Base-by-base conservation (phyloP, 1,284 basidiomycete genomes). In the Nidula niveotomentosa region DNA sequence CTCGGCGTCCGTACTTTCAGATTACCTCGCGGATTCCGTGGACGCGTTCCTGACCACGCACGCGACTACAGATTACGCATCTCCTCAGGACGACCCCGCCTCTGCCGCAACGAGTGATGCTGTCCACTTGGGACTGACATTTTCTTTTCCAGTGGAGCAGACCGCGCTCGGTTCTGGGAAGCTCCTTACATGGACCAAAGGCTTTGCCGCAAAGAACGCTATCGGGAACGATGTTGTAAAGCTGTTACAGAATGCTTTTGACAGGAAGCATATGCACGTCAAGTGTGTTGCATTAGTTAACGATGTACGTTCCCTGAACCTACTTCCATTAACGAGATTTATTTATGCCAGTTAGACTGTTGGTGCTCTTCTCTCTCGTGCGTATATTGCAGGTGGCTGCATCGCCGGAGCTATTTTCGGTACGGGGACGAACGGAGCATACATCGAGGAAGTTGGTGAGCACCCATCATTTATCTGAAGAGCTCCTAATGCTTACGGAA, bases 351-450 rank as follows among this genome's bases (percentile, higher is more conserved):
- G 47, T 37, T 62, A 95, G 93, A 98, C 96, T 17, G 96, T 98
- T 41, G 96, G 96, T 36, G 93, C 96, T 1, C 83, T 98, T 37
- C 79, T 99, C 41, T 96, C 96, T 8, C 85, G 93, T 53, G 93
- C 94, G 30, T 99, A 99, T 69, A 91, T 91, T 49, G 84, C 86
- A 17, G 96, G 96, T 15, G 91, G 91, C 10, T 96, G 93, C 59
- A 78, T 95, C 23, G 83, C 96, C 36, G 96, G 93, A 49, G 90
- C 88, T 59, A 99, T 98, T 66, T 98, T 98, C 67, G 96, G 96
- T 30, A 99, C 97, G 0, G 97, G 96, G 8, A 99, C 97, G 6
- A 99, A 99, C 69, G 96, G 96, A 46, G 97, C 96, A 8, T 98
- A 96, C 73, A 84, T 99, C 47, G 96, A 98, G 71, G 81, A 91